These are phyloP conservation scores for Xylaria sp. DNA, from an alignment of 2,329 filamentous ascomycete genomes.

Conservation along the genomic window DNA sequence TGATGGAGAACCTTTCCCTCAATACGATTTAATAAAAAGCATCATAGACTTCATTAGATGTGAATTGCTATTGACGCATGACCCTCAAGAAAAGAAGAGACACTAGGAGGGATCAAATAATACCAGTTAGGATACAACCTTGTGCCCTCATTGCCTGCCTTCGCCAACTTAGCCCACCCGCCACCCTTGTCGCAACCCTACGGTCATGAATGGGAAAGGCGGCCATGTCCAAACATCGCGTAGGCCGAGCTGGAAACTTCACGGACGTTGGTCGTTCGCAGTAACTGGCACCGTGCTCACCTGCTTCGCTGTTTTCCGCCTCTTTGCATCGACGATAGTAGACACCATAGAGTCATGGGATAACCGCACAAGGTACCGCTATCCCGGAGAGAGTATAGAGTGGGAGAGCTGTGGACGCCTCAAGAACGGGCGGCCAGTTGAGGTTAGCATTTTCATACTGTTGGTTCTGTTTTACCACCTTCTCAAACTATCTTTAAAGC, in stretches of 20 bases:
- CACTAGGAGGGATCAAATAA: background rate
- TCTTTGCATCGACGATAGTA: background rate
- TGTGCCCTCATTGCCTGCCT: background rate
- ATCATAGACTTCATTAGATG: background rate
- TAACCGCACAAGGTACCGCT: slow-evolving; percentile 24
- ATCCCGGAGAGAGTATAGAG: slow-evolving; percentile 52
- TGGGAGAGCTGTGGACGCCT: slow-evolving; percentile 56
- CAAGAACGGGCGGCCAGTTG: slow-evolving; percentile 50
- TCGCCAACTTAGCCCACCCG: background rate
- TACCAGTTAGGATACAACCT: background rate
- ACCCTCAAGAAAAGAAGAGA: background rate
- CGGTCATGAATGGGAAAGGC: slow-evolving; percentile 4
- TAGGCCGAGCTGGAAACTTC: background rate
- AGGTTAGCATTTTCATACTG: slow-evolving; percentile 38
- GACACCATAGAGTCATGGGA: too few species aligned
- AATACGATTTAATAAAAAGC: background rate
- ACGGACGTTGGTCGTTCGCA: background rate
- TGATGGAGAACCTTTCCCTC: background rate
- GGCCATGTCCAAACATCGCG: background rate
- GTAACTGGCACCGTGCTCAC: background rate
- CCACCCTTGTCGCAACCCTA: background rate
- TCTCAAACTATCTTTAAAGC: background rate
- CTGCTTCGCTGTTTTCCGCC: slow-evolving; percentile 7
- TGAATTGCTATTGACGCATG: too few species aligned
- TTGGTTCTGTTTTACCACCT: too few species aligned